Conservation (phyloP, 148 eudicot genomes). For the Camellia japonica region DNA sequence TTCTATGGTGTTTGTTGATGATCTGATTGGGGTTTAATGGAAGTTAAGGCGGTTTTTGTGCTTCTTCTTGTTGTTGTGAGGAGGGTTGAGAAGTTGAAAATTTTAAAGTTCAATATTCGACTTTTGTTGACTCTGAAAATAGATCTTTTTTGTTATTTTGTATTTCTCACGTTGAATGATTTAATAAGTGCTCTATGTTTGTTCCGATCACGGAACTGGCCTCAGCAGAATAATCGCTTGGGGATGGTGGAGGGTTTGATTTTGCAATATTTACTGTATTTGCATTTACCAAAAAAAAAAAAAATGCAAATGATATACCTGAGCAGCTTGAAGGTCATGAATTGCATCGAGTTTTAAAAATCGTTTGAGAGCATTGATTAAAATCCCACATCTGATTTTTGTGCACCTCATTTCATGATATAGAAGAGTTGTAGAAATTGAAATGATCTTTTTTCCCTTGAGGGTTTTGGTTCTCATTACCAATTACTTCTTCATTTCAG, state of each 20-base stretch:
- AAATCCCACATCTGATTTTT: background rate
- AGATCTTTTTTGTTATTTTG: background rate
- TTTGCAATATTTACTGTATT: background rate
- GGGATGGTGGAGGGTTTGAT: no score
- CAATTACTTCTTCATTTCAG: constrained; percentile 28
- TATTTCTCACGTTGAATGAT: background rate
- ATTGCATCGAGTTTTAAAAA: background rate
- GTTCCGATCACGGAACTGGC: background rate
- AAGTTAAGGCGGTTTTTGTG: background rate
- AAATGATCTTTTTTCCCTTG: background rate
- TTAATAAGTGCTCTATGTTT: background rate
- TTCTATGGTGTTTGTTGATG: background rate
- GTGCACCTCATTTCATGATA: background rate
- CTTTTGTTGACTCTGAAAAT: background rate
- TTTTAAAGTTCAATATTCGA: background rate
- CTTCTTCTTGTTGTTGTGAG: background rate
- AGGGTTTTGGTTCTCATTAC: background rate
- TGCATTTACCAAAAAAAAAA: background rate
- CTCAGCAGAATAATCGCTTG: no score
- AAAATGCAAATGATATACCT: background rate
- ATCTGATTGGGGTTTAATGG: background rate
- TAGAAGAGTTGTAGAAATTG: no score
- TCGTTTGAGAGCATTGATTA: background rate
- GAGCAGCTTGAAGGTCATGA: background rate
- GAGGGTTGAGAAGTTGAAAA: background rate